Conservation (phyloP, 192 early-diverging fungal genomes). For the Entrophospora sp. region DNA sequence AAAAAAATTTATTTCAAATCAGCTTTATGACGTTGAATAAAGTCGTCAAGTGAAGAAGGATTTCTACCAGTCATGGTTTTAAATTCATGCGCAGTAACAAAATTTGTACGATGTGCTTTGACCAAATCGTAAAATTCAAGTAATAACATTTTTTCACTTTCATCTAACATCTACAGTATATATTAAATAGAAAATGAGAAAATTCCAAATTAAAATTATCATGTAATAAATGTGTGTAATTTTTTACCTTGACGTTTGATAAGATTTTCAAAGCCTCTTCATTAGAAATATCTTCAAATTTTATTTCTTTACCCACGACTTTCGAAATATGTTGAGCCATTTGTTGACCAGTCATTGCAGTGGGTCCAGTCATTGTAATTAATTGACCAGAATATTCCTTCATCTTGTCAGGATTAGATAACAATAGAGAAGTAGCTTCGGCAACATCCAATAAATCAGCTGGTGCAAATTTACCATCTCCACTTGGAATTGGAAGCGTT, state of each 20-base stretch:
- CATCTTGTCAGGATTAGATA: conserved; percentile 1
- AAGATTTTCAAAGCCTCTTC: background rate
- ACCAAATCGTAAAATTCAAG: background rate
- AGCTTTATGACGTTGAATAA: background rate
- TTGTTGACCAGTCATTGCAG: background rate
- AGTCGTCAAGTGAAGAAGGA: background rate
- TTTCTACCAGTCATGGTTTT: background rate
- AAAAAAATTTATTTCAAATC: background rate
- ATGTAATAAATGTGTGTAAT: background rate
- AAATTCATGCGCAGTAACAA: background rate
- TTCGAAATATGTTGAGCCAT: background rate
- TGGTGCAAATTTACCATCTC: background rate
- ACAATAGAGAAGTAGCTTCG: background rate
- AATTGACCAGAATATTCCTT: background rate
- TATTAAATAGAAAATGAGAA: background rate
- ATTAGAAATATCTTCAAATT: background rate
- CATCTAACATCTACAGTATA: background rate
- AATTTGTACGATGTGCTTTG: background rate
- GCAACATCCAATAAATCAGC: background rate
- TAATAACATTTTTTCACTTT: background rate
- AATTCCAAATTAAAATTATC: background rate
- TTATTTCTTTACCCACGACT: background rate
- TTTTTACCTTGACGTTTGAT: background rate
- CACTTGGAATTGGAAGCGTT: background rate
- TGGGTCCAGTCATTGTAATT: background rate